Evolutionary conservation across 192 early-diverging fungal genomes (phyloP).

Genomic region (Lunasporangiospora selenospora): DNA sequence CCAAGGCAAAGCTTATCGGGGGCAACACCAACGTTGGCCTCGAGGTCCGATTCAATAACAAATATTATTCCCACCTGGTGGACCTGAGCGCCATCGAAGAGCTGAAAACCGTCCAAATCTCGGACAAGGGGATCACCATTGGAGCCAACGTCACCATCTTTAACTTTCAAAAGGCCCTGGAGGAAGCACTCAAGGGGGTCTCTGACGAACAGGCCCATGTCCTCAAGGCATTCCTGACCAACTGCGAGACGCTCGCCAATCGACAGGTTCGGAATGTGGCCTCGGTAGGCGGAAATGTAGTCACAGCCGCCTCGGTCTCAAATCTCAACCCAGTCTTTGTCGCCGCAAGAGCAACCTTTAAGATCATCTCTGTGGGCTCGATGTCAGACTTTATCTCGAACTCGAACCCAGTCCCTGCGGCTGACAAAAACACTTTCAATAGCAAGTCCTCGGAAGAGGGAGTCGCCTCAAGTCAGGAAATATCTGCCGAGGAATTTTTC

Average conservation of each 20-base stretch:
- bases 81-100: background rate
- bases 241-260: slow-evolving; percentile 81
- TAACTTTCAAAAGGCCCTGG: slow-evolving; percentile 53
- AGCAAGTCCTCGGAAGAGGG: too few relatives aligned
- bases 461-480: slow-evolving; percentile 54
- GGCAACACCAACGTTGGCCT: slow-evolving; percentile 82
- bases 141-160: slow-evolving; percentile 69
- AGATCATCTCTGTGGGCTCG: too few relatives aligned
- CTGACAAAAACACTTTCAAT: too few relatives aligned
- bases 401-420: too few relatives aligned
- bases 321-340: slow-evolving; percentile 89
- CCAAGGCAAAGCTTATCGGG: slow-evolving; percentile 67
- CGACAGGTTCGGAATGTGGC: slow-evolving; percentile 89
- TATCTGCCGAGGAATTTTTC: slow-evolving; percentile 76
- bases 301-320: slow-evolving; percentile 88
- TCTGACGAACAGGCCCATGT: slow-evolving; percentile 55
- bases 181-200: slow-evolving; percentile 48
- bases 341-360: slow-evolving; percentile 66
- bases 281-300: slow-evolving; percentile 85
- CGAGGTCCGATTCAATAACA: slow-evolving; percentile 3
- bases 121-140: slow-evolving; percentile 45
- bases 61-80: background rate
- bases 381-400: too few relatives aligned
- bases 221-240: slow-evolving; percentile 72
- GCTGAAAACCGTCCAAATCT: background rate